These are phyloP conservation scores for Nemania diffusa DNA, from an alignment of 2,329 filamentous ascomycete genomes.

Conservation along the genomic window DNA sequence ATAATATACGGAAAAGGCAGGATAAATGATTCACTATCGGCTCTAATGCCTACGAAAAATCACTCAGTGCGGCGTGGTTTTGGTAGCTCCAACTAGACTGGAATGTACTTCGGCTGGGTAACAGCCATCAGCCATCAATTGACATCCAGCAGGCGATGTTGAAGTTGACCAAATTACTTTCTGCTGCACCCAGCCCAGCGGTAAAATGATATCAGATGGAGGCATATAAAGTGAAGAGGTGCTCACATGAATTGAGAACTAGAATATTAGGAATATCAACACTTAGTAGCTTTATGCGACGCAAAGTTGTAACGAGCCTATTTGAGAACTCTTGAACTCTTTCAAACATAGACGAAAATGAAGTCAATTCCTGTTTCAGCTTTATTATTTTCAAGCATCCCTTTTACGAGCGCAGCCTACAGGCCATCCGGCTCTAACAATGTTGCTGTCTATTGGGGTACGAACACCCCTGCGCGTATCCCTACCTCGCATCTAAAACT, in stretches of 20 bases:
- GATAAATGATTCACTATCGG: slow-evolving; percentile 22
- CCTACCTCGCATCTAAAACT: slow-evolving; percentile 17
- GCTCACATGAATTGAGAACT: neutral
- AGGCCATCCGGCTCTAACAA: slow-evolving; percentile 56
- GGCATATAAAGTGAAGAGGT: slow-evolving; percentile 5
- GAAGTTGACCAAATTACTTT: neutral
- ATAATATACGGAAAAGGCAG: slow-evolving; percentile 6
- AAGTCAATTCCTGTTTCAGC: neutral
- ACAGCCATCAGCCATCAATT: neutral
- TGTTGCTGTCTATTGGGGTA: slow-evolving; percentile 74
- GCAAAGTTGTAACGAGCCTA: neutral
- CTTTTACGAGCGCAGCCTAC: slow-evolving; percentile 16
- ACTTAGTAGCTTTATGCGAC: neutral
- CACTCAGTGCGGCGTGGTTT: neutral
- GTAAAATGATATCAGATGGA: neutral
- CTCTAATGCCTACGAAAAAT: slow-evolving; percentile 6
- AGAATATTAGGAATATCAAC: neutral
- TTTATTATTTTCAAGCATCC: neutral
- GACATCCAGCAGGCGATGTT: neutral
- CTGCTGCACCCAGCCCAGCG: too few species aligned
- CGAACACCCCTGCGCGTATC: slow-evolving; percentile 29
- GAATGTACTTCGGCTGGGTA: neutral
- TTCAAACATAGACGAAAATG: slow-evolving; percentile 1
- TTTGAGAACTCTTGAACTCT: neutral
- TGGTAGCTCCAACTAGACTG: neutral